These are phyloP conservation scores for Eutrema salsugineum DNA, from an alignment of 441 rosid genomes.

Conservation along the genomic window DNA sequence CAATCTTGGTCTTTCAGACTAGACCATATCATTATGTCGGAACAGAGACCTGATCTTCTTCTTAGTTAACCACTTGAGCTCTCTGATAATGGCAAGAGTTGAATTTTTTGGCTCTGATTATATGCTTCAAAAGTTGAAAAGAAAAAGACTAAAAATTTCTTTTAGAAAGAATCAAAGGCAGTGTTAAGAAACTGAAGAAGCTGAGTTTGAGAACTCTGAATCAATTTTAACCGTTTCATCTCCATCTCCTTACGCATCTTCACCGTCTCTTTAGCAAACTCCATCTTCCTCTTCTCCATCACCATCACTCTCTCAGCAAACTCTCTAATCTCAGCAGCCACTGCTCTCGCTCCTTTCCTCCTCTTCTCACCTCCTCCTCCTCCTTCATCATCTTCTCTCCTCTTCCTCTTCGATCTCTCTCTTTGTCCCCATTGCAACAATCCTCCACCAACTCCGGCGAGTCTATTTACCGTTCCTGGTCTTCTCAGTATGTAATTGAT, in stretches of 20 bases:
- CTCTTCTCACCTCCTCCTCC: conserved; percentile 1
- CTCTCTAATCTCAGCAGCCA: conserved; percentile 41
- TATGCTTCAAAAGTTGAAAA: too few species aligned
- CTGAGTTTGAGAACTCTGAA: conserved; percentile 41
- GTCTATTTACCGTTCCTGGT: conserved; percentile 49
- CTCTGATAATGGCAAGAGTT: too few species aligned
- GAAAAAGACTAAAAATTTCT: too few species aligned
- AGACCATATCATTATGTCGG: too few species aligned
- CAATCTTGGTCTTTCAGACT: too few species aligned
- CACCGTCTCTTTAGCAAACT: conserved; percentile 44
- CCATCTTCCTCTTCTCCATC: conserved; percentile 50
- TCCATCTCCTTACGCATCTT: conserved; percentile 48
- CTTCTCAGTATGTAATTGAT: conserved; percentile 54
- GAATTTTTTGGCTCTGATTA: too few species aligned
- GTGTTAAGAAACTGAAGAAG: conserved; percentile 38
- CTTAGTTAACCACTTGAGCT: too few species aligned
- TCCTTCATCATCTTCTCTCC: conserved; percentile 10
- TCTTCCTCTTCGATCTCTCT: conserved; percentile 26
- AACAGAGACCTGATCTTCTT: too few species aligned
- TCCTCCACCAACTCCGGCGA: conserved; percentile 34
- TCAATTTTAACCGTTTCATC: conserved; percentile 39
- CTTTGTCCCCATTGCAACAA: conserved; percentile 24
- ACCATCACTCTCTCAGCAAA: conserved; percentile 42
- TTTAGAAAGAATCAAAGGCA: conserved; percentile 27
- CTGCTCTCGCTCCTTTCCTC: conserved; percentile 28